phyloP scores from a whole-genome alignment of 257 asterid genomes.

The Fraxinus pennsylvanica region DNA sequence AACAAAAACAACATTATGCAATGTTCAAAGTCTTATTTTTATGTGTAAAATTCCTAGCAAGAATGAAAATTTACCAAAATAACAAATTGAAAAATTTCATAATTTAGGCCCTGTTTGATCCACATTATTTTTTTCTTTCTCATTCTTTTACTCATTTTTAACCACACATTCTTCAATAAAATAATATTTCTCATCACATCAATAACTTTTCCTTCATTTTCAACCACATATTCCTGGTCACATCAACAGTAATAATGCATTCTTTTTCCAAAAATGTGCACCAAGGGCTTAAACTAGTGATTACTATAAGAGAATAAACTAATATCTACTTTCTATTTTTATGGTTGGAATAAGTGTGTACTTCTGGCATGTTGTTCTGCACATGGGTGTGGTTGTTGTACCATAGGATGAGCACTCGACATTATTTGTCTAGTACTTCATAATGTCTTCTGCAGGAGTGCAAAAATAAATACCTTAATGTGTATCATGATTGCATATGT shows the following conservation, averaged over 20 bases:
- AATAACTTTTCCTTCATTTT: too few relatives aligned
- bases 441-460: not conserved
- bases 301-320: not conserved
- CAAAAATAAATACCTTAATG: not conserved
- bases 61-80: not conserved
- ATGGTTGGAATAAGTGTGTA: not conserved
- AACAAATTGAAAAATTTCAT: not conserved
- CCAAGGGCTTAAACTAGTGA: not conserved
- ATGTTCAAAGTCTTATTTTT: too few relatives aligned
- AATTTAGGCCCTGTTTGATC: not conserved
- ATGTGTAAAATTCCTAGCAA: not conserved
- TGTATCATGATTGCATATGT: not conserved
- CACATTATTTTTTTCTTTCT: too few relatives aligned
- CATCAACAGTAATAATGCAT: too few relatives aligned
- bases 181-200: too few relatives aligned
- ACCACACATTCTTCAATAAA: too few relatives aligned
- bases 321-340: not conserved
- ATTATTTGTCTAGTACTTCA: not conserved
- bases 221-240: too few relatives aligned
- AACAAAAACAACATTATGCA: not conserved
- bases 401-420: not conserved
- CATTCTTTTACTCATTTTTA: too few relatives aligned
- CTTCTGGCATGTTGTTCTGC: not conserved
- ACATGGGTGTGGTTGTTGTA: not conserved
- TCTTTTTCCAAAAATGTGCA: too few relatives aligned